These are phyloP conservation scores for Mariannaea sp. DNA, from an alignment of 2,329 filamentous ascomycete genomes.

Conservation along the genomic window DNA sequence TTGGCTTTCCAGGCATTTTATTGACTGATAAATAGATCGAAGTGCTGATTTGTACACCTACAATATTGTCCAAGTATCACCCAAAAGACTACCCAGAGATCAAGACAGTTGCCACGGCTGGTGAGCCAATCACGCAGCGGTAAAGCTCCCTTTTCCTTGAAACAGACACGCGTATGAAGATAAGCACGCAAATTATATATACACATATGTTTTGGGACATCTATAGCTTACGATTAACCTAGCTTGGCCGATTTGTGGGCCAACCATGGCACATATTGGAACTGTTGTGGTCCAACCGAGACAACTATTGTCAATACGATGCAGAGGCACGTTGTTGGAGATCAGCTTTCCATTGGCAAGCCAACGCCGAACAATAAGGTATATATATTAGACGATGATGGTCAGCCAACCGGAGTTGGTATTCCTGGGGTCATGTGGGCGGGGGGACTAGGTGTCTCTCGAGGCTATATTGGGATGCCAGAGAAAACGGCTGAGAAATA, in stretches of 20 bases:
- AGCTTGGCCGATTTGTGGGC: conserved; percentile 62
- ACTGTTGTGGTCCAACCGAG: conserved; percentile 65
- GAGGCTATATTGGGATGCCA: conserved; percentile 60
- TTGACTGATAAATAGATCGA: conserved; percentile 47
- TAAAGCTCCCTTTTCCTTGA: too few relatives aligned
- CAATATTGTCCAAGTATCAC: conserved; percentile 56
- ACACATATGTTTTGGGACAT: not conserved
- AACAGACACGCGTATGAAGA: too few relatives aligned
- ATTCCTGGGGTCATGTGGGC: conserved; percentile 60
- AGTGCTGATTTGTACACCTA: conserved; percentile 60
- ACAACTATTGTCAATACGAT: conserved; percentile 65
- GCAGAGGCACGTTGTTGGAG: conserved; percentile 53
- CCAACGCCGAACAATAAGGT: conserved; percentile 60
- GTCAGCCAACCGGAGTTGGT: conserved; percentile 51
- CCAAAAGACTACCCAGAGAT: conserved; percentile 55
- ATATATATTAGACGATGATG: conserved; percentile 56
- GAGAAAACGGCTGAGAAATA: conserved; percentile 56
- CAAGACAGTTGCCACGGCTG: conserved; percentile 58
- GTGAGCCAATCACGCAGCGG: conserved; percentile 55
- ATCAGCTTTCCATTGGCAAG: conserved; percentile 56
- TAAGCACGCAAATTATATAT: not conserved
- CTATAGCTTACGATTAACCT: conserved; percentile 15
- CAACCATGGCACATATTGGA: conserved; percentile 54
- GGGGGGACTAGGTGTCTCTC: conserved; percentile 58
- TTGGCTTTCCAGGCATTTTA: not conserved